A percentile compares a stretch with the other conserved stretches of the same genome.
Conservation (phyloP, 768 basidiomycete genomes). For the Lactarius vividus region DNA sequence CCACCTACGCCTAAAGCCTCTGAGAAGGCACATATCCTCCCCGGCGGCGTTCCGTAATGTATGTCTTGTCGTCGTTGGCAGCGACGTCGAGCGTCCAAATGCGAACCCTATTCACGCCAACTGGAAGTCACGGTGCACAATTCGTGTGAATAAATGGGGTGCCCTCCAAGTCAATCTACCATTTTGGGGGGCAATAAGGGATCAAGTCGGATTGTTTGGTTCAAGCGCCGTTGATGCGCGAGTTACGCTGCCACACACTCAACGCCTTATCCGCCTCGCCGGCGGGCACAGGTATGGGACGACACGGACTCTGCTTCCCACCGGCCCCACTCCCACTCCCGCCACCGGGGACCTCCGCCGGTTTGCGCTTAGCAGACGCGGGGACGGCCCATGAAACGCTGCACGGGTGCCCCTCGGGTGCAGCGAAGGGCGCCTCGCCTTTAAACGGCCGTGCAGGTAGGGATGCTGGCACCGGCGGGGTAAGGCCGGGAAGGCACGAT, state of each 20-base stretch:
- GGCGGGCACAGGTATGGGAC: conserved; percentile 14
- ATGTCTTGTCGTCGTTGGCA: too few species aligned
- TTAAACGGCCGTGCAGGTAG: conserved; percentile 9
- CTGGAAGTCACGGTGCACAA: too few species aligned
- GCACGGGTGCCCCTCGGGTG: conserved; percentile 25
- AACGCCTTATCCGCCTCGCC: conserved; percentile 32
- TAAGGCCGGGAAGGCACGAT: conserved; percentile 7
- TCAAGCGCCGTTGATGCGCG: conserved; percentile 50
- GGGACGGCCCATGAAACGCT: conserved; percentile 8
- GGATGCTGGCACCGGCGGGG: conserved; percentile 30
- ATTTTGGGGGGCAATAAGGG: too few species aligned
- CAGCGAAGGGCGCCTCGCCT: conserved; percentile 27
- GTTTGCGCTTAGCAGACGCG: conserved; percentile 4
- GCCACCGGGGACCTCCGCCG: conserved; percentile 11
- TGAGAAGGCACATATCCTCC: too few species aligned
- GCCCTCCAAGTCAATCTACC: too few species aligned
- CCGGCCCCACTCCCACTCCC: conserved; percentile 11
- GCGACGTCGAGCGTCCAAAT: too few species aligned
- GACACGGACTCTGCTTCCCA: not conserved
- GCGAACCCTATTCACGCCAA: too few species aligned
- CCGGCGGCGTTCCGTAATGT: too few species aligned
- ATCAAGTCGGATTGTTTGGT: too few species aligned
- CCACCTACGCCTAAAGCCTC: too few species aligned
- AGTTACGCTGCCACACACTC: conserved; percentile 39
- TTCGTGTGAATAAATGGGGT: too few species aligned